These are phyloP conservation scores for Tetragonia tetragonoides DNA, from an alignment of 148 eudicot species.

Conservation along the genomic window DNA sequence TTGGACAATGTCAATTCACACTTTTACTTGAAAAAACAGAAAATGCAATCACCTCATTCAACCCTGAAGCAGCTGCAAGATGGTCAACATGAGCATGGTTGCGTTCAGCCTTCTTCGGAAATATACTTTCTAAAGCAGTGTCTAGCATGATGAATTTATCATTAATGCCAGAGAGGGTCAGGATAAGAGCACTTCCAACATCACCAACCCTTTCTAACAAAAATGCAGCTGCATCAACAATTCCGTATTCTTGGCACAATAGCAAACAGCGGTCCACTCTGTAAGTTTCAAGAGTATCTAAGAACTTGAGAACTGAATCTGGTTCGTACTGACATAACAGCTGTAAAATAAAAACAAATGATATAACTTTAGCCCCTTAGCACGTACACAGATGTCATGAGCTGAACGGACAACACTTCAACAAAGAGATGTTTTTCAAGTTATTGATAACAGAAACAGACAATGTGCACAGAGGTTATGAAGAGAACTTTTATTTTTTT, in stretches of 20 bases:
- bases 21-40: neutral
- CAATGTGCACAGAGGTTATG: no score
- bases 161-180: slow-evolving; percentile 64
- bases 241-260: slow-evolving; percentile 82
- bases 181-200: slow-evolving; percentile 84
- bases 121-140: slow-evolving; percentile 43
- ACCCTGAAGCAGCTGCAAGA: slow-evolving; percentile 43
- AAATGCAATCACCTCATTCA: slow-evolving; percentile 53
- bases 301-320: slow-evolving; percentile 72
- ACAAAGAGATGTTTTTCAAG: neutral
- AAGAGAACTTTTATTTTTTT: no score
- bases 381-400: neutral
- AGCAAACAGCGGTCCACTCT: slow-evolving; percentile 89
- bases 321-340: slow-evolving; percentile 78
- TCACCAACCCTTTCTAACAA: slow-evolving; percentile 91
- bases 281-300: slow-evolving; percentile 84
- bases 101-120: slow-evolving; percentile 29
- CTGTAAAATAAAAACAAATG: slow-evolving; percentile 43
- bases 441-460: no score
- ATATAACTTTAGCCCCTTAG: no score
- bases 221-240: slow-evolving; percentile 87
- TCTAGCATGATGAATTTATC: slow-evolving; percentile 68
- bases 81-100: slow-evolving; percentile 32
- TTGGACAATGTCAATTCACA: neutral
- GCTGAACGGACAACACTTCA: no score